These are phyloP conservation scores for Chaetomiaceae sp. DNA, from an alignment of 2,329 filamentous ascomycete genomes.

Conservation along the genomic window DNA sequence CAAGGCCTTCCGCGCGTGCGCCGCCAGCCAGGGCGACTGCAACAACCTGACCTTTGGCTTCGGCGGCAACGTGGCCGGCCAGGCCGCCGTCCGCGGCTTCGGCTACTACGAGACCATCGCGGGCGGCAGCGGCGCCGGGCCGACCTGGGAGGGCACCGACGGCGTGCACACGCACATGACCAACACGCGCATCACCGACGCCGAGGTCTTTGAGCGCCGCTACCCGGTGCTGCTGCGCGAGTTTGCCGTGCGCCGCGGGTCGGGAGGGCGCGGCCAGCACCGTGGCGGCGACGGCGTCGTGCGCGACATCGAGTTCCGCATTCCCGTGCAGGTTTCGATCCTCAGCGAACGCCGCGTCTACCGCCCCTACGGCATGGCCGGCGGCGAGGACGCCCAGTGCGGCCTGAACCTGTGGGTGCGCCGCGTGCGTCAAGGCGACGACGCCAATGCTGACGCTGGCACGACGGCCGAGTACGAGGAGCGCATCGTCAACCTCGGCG, in stretches of 20 bases:
- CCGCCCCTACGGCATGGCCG: slow-evolving; percentile 74
- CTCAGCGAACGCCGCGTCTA: slow-evolving; percentile 71
- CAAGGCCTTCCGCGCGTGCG: slow-evolving; percentile 71
- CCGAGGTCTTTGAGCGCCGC: slow-evolving; percentile 70
- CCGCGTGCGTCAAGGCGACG: slow-evolving; percentile 45
- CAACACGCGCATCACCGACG: slow-evolving; percentile 76
- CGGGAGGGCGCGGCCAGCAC: slow-evolving; percentile 59
- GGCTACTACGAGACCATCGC: slow-evolving; percentile 85
- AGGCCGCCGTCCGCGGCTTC: slow-evolving; percentile 62
- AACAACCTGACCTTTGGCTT: slow-evolving; percentile 85
- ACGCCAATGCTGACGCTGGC: slow-evolving; percentile 20
- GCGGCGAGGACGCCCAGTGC: slow-evolving; percentile 70
- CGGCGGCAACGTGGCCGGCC: slow-evolving; percentile 56
- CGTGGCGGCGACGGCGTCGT: slow-evolving; percentile 71
- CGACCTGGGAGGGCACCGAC: slow-evolving; percentile 64
- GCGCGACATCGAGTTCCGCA: slow-evolving; percentile 74
- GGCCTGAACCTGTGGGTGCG: slow-evolving; percentile 86
- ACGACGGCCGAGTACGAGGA: slow-evolving; percentile 45
- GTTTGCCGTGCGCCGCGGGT: slow-evolving; percentile 59
- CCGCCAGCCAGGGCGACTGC: slow-evolving; percentile 72
- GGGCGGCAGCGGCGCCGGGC: slow-evolving; percentile 68
- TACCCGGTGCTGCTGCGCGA: slow-evolving; percentile 68
- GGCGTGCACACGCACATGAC: slow-evolving; percentile 85
- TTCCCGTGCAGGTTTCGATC: slow-evolving; percentile 72
- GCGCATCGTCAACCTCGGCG: slow-evolving; percentile 64